Conservation (phyloP, 2,329 filamentous ascomycete species). For the Aspergillus sp. region DNA sequence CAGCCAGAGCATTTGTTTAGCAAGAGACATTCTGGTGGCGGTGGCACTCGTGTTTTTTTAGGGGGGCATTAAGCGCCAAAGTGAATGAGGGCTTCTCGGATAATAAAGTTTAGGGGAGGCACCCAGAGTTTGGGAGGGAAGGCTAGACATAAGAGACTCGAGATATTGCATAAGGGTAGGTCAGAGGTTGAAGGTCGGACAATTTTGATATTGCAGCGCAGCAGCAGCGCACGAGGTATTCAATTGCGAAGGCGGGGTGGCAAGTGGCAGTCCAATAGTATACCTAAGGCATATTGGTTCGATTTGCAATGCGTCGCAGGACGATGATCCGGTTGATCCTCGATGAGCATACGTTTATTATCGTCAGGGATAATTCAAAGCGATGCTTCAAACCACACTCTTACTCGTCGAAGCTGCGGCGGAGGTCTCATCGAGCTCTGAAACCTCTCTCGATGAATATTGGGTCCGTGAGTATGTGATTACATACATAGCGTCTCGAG, state of each 20-base stretch:
- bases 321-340: slow-evolving; percentile 7
- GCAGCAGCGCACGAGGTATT: not conserved
- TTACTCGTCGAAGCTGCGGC: not conserved
- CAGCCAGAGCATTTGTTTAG: not conserved
- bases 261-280: not conserved
- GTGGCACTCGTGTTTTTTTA: slow-evolving; percentile 1
- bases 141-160: not conserved
- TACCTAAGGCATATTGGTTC: not conserved
- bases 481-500: slow-evolving; percentile 1
- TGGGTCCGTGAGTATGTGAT: slow-evolving; percentile 1
- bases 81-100: not conserved
- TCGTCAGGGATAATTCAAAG: not conserved
- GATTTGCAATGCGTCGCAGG: slow-evolving; percentile 10
- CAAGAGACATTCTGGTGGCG: not conserved
- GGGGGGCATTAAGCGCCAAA: slow-evolving; percentile 1
- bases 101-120: slow-evolving; percentile 1
- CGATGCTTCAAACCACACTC: not conserved
- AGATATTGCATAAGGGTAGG: not conserved
- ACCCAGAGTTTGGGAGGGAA: not conserved
- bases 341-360: not conserved
- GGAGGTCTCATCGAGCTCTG: not conserved
- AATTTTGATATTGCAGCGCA: not conserved
- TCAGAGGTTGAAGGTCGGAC: not conserved
- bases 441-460: not conserved
- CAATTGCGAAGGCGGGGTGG: not conserved